These are phyloP conservation scores for Arctostaphylos glauca DNA, from an alignment of 148 eudicot species.

Conservation along the genomic window DNA sequence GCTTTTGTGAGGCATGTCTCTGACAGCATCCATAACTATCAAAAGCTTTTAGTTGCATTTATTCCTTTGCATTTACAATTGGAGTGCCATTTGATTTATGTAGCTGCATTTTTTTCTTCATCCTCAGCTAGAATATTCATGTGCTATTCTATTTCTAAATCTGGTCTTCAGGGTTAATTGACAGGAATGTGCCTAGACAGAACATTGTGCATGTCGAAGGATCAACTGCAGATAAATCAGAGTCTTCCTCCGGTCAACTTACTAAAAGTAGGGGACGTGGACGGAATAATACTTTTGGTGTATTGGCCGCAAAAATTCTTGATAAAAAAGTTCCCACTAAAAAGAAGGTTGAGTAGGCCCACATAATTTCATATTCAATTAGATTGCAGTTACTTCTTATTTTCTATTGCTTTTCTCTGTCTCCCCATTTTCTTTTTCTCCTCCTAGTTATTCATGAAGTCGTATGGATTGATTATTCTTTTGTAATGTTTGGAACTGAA, in stretches of 20 bases:
- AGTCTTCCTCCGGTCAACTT: slow-evolving; percentile 30
- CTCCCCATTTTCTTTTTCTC: neutral
- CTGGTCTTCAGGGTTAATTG: slow-evolving; percentile 32
- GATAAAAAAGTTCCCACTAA: slow-evolving; percentile 51
- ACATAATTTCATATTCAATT: neutral
- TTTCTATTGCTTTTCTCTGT: no score
- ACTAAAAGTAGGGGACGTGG: slow-evolving; percentile 21
- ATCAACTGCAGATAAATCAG: slow-evolving; percentile 23
- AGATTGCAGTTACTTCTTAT: neutral
- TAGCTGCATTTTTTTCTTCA: neutral
- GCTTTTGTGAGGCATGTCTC: neutral
- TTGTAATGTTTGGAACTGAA: neutral
- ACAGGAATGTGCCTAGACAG: slow-evolving; percentile 28
- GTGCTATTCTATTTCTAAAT: slow-evolving; percentile 12
- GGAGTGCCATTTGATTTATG: neutral
- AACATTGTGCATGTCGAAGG: slow-evolving; percentile 30
- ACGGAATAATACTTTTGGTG: slow-evolving; percentile 23
- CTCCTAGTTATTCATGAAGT: neutral
- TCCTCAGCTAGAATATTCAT: neutral
- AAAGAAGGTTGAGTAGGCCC: slow-evolving; percentile 44
- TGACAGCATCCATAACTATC: neutral
- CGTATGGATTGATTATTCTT: neutral
- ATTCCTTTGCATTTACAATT: neutral
- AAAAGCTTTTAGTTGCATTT: neutral
- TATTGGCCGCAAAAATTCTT: slow-evolving; percentile 43